Evolutionary conservation across 2,329 filamentous ascomycete genomes (phyloP).

Genomic region (Cladosporium sp.): DNA sequence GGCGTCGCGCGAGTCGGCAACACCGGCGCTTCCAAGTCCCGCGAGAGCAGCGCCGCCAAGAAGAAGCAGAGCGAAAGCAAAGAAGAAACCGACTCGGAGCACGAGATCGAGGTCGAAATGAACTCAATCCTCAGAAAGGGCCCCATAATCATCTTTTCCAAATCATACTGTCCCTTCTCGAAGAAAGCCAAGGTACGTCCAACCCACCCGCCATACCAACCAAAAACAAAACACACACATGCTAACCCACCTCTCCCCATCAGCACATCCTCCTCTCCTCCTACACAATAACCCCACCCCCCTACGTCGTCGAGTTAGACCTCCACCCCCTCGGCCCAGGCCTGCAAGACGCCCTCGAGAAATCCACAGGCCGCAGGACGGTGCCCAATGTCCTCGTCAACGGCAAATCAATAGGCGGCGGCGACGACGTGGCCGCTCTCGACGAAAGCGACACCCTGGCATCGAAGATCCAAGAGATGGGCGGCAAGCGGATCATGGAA

Average conservation of each 20-base stretch:
- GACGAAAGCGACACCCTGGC: slow-evolving; percentile 62
- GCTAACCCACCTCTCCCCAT: slow-evolving; percentile 10
- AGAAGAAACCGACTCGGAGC: slow-evolving; percentile 58
- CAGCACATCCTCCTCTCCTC: slow-evolving; percentile 72
- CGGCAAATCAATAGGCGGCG: slow-evolving; percentile 84
- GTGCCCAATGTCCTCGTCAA: slow-evolving; percentile 92
- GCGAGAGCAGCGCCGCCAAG: slow-evolving; percentile 31
- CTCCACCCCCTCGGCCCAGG: slow-evolving; percentile 68
- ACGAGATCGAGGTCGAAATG: slow-evolving; percentile 68
- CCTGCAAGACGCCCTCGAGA: slow-evolving; percentile 70
- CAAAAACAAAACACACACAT: neutral
- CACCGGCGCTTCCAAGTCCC: slow-evolving; percentile 37
- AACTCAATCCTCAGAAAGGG: slow-evolving; percentile 79
- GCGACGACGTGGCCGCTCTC: slow-evolving; percentile 78
- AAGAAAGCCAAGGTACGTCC: slow-evolving; percentile 68
- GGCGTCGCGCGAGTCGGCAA: slow-evolving; percentile 50
- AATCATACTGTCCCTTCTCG: slow-evolving; percentile 86
- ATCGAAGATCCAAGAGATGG: slow-evolving; percentile 71
- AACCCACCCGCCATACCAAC: neutral
- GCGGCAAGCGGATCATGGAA: slow-evolving; percentile 62
- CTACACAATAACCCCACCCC: slow-evolving; percentile 78
- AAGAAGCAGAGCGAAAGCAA: slow-evolving; percentile 32
- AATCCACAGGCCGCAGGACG: slow-evolving; percentile 76
- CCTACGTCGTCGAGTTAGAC: slow-evolving; percentile 89
- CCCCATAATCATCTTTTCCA: slow-evolving; percentile 93